Base-by-base conservation (phyloP, 441 rosid species). In the Monsonia emarginata region DNA sequence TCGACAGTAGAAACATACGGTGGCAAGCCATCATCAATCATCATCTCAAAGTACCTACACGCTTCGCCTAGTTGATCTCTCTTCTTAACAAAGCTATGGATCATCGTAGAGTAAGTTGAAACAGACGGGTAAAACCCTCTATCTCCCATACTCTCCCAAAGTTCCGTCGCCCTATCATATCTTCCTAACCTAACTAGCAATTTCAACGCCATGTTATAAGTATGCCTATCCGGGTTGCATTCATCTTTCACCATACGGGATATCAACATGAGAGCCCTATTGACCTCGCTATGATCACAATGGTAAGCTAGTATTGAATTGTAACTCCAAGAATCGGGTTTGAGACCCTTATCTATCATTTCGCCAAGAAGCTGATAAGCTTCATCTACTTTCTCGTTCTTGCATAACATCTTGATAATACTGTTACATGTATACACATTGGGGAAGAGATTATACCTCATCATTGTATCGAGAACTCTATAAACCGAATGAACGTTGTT, bases 11-110 rank as follows among this genome's bases (percentile, higher is more conserved):
- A 70, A 34, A 77, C 74, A 78, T 90, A 93, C 1, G 97, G 96
- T 2, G 97, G 98, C 59, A 88, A 78, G 48, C 97, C 91, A 65
- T 86, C 96, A 67, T 93, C 97, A 58, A 93, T 72, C 97, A 93
- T 90, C 88, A 81, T 81, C 86, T 93, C 97, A 65, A 93, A 93
- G 80, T 88, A 90, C 68, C 67, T 83, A 70, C 96, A 83, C 1
- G 95, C 97, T 69, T 90, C 96, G 70, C 87, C 96, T 5, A 87
- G 73, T 74, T 90, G 86, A 52, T 86, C 88, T 54, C 72, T 84
- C 82, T 88, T 88, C 82, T 88, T 87, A 76, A 85, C 79, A 67
- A 88, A 78, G 2, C 89, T 94, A 79, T 88, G 95, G 42, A 93
- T 74, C 92, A 93, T 87, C 32, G 90, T 96, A 0, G 97, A 68